These are phyloP conservation scores for Begonia peltatifolia DNA, from an alignment of 306 rosid species.

Conservation along the genomic window DNA sequence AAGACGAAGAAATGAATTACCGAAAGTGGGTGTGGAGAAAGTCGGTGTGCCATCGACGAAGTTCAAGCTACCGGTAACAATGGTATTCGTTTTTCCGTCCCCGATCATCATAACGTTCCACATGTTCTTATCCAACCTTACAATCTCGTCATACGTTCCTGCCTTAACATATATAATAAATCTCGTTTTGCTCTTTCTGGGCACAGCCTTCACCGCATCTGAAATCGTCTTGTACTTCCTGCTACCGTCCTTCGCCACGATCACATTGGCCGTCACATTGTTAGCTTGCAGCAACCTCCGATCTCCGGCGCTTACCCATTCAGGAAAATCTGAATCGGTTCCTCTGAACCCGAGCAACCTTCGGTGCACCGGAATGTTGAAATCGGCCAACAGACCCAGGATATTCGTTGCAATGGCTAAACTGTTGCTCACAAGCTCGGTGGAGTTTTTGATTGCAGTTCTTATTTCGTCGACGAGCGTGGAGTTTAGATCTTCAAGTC, in stretches of 20 bases:
- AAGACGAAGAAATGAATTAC: constrained; percentile 18
- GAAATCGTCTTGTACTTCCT: constrained; percentile 31
- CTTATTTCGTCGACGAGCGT: constrained; percentile 12
- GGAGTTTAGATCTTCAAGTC: constrained; percentile 44
- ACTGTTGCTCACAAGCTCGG: constrained; percentile 67
- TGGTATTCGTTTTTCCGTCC: constrained; percentile 55
- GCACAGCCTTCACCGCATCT: constrained; percentile 40
- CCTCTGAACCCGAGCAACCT: constrained; percentile 24
- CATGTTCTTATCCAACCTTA: constrained; percentile 46
- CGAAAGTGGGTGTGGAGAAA: constrained; percentile 69
- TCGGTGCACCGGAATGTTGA: constrained; percentile 43
- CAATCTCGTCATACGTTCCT: constrained; percentile 62
- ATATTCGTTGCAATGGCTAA: constrained; percentile 65
- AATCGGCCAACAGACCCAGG: constrained; percentile 19
- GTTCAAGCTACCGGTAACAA: constrained; percentile 45
- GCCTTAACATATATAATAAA: constrained; percentile 55
- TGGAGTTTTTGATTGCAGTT: constrained; percentile 37
- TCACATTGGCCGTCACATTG: constrained; percentile 13
- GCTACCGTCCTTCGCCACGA: constrained; percentile 68
- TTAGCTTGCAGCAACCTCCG: constrained; percentile 38
- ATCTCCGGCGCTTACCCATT: constrained; percentile 60
- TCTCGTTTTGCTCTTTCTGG: constrained; percentile 43
- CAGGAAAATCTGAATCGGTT: constrained; percentile 19
- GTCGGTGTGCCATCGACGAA: constrained; percentile 62
- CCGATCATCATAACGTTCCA: constrained; percentile 92